phyloP scores from a whole-genome alignment of 345 rosid species.

The Ceriops tagal region DNA sequence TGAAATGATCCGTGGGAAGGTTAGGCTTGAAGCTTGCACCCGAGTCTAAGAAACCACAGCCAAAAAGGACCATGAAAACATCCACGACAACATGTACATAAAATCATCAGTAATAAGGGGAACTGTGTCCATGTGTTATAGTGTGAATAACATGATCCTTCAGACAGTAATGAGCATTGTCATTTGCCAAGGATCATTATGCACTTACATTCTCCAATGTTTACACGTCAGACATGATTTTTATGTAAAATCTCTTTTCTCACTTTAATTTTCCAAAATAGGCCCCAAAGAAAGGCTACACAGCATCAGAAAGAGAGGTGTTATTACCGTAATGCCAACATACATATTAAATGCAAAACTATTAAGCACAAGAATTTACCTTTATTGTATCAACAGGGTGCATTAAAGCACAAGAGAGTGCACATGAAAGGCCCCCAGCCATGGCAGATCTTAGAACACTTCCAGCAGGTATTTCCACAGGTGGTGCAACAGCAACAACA shows the following conservation, averaged over 20 bases:
- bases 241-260: not conserved
- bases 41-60: conserved; percentile 59
- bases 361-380: conserved; percentile 35
- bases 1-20: conserved; percentile 78
- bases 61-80: conserved; percentile 3
- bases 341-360: conserved; percentile 1
- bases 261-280: not conserved
- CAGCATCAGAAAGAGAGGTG: not conserved
- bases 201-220: not conserved
- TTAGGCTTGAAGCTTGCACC: conserved; percentile 87
- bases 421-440: conserved; percentile 97
- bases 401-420: conserved; percentile 80
- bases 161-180: not conserved
- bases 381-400: conserved; percentile 90
- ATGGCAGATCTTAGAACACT: conserved; percentile 89
- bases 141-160: not conserved
- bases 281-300: not conserved
- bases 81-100: conserved; percentile 3
- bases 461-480: conserved; percentile 80
- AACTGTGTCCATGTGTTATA: not conserved
- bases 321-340: not conserved
- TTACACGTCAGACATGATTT: not conserved
- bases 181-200: not conserved
- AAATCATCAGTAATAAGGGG: not conserved
- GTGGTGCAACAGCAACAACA: conserved; percentile 94